Conservation (phyloP, 2,329 filamentous ascomycete genomes). For the Helotiales sp. region DNA sequence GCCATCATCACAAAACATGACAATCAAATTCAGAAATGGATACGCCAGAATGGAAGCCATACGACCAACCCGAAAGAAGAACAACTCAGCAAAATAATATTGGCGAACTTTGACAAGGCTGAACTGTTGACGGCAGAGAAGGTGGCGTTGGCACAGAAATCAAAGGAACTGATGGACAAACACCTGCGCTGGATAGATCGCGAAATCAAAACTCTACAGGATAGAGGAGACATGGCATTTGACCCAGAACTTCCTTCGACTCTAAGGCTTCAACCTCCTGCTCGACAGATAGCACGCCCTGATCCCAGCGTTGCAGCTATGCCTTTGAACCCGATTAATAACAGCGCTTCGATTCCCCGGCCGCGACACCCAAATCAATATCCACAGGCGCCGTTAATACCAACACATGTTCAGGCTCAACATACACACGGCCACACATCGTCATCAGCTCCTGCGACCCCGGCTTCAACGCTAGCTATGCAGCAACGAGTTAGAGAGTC, state of each 20-base stretch:
- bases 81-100: slow-evolving; percentile 66
- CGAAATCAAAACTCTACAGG: slow-evolving; percentile 66
- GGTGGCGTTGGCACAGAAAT: slow-evolving; percentile 69
- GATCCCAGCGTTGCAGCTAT: slow-evolving; percentile 29
- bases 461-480: slow-evolving; percentile 64
- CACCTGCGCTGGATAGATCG: slow-evolving; percentile 66
- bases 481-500: slow-evolving; percentile 60
- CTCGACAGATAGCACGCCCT: slow-evolving; percentile 40
- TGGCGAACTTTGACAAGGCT: slow-evolving; percentile 70
- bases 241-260: slow-evolving; percentile 67
- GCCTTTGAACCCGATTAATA: slow-evolving; percentile 36
- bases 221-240: slow-evolving; percentile 55
- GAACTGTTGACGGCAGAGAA: slow-evolving; percentile 78
- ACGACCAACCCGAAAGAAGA: slow-evolving; percentile 78
- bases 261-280: slow-evolving; percentile 62
- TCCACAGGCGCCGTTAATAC: slow-evolving; percentile 28
- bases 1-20: slow-evolving; percentile 75
- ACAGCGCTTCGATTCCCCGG: slow-evolving; percentile 33
- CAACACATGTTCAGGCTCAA: slow-evolving; percentile 34
- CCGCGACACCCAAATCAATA: slow-evolving; percentile 40
- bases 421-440: slow-evolving; percentile 29
- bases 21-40: slow-evolving; percentile 78
- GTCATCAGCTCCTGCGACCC: slow-evolving; percentile 63
- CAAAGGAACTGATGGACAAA: slow-evolving; percentile 63
- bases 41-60: slow-evolving; percentile 76